These are phyloP conservation scores for Saccharomyces jurei DNA, from an alignment of 805 yeast genomes.

Conservation along the genomic window DNA sequence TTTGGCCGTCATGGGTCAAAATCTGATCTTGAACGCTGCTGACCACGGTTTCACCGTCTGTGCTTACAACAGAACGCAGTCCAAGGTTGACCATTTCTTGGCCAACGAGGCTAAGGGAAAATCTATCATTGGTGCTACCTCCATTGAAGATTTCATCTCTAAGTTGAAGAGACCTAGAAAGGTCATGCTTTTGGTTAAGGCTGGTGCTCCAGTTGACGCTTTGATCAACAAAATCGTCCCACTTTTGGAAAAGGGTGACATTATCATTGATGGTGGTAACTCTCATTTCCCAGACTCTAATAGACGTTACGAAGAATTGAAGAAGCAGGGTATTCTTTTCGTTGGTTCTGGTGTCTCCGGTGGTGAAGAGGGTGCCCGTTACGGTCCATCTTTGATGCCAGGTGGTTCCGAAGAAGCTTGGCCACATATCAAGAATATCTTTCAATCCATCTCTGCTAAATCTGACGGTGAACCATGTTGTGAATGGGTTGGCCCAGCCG, in stretches of 20 bases:
- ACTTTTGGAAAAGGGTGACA: slow-evolving; percentile 90
- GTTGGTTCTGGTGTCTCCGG: slow-evolving; percentile 99
- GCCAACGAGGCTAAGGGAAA: slow-evolving; percentile 96
- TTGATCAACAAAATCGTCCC: slow-evolving; percentile 86
- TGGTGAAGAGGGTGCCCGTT: slow-evolving; percentile 99
- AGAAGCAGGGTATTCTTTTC: slow-evolving; percentile 76
- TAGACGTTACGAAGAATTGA: slow-evolving; percentile 89
- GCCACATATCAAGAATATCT: slow-evolving; percentile 95
- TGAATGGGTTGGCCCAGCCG: slow-evolving; percentile 99
- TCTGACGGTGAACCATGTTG: slow-evolving; percentile 98
- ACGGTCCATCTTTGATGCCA: slow-evolving; percentile 99
- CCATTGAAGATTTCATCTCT: slow-evolving; percentile 77
- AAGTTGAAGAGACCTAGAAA: slow-evolving; percentile 96
- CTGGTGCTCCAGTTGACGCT: slow-evolving; percentile 90
- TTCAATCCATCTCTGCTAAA: slow-evolving; percentile 94
- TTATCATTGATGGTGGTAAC: slow-evolving; percentile 99
- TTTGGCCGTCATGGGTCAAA: slow-evolving; percentile 99
- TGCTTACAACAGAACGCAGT: slow-evolving; percentile 95
- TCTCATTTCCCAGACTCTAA: slow-evolving; percentile 98
- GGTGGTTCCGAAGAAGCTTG: slow-evolving; percentile 98
- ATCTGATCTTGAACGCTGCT: slow-evolving; percentile 93
- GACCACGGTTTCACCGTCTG: slow-evolving; percentile 98
- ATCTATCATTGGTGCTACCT: slow-evolving; percentile 90
- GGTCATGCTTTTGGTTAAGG: slow-evolving; percentile 88
- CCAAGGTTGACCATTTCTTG: slow-evolving; percentile 91